Conservation (phyloP, 345 rosid species). For the Murraya paniculata region DNA sequence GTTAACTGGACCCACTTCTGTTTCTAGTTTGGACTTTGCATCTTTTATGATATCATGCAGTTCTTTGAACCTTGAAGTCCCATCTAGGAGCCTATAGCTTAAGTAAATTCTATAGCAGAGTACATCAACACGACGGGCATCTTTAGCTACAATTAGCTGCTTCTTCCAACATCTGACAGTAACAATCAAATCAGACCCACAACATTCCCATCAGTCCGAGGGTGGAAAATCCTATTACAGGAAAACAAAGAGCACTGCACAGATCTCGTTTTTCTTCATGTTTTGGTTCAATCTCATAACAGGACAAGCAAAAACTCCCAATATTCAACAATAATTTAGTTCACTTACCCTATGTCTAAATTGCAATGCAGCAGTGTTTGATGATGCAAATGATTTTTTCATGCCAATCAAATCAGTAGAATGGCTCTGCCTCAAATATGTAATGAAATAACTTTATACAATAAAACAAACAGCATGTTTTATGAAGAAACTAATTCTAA, state of each 20-base stretch:
- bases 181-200: constrained; percentile 24
- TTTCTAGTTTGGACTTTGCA: constrained; percentile 75
- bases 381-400: constrained; percentile 2
- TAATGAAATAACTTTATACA: background rate
- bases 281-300: background rate
- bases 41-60: constrained; percentile 62
- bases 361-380: background rate
- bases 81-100: constrained; percentile 73
- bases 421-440: background rate
- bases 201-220: constrained; percentile 16
- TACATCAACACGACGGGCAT: constrained; percentile 84
- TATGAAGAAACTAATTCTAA: background rate
- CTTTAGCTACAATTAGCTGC: constrained; percentile 78
- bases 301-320: constrained; percentile 1
- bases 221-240: constrained; percentile 5
- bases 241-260: background rate
- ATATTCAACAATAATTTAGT: constrained; percentile 5
- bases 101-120: constrained; percentile 81
- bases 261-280: background rate
- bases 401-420: background rate
- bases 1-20: constrained; percentile 76
- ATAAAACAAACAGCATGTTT: background rate
- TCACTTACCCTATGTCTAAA: background rate
- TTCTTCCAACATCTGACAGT: constrained; percentile 83
- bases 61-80: constrained; percentile 68